phyloP scores from a whole-genome alignment of 148 eudicot genomes.

The Limonium bicolor region DNA sequence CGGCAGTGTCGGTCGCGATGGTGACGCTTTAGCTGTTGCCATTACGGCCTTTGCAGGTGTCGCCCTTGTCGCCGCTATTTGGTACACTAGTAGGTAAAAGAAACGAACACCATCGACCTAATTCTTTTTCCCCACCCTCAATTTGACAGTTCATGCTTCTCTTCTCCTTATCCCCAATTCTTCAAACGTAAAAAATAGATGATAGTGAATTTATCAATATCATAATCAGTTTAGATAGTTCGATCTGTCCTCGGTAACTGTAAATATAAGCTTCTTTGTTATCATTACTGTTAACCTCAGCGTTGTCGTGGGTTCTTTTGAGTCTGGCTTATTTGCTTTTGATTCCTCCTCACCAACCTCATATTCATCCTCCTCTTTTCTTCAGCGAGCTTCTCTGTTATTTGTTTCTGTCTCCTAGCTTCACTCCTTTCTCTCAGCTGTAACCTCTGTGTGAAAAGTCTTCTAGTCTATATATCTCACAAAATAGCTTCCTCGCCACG shows the following conservation, averaged over 20 bases:
- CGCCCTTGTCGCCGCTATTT: constrained; percentile 45
- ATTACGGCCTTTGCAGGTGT: constrained; percentile 56
- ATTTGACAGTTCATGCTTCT: constrained; percentile 10
- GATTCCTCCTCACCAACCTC: constrained; percentile 20
- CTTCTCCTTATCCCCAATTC: too few relatives aligned
- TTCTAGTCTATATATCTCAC: constrained; percentile 15
- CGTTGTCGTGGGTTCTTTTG: constrained; percentile 78
- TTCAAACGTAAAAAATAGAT: too few relatives aligned
- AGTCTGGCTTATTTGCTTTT: constrained; percentile 67
- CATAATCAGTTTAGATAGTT: too few relatives aligned
- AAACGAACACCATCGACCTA: background rate
- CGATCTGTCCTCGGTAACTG: too few relatives aligned
- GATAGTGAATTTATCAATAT: too few relatives aligned
- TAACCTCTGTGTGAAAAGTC: constrained; percentile 13
- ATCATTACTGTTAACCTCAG: constrained; percentile 31
- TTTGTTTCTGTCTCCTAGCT: constrained; percentile 5
- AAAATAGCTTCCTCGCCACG: background rate
- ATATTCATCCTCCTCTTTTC: constrained; percentile 11
- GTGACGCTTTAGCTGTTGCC: constrained; percentile 23
- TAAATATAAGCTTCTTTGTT: constrained; percentile 22
- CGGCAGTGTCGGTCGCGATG: constrained; percentile 15
- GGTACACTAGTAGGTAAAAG: constrained; percentile 42
- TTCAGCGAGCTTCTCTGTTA: constrained; percentile 58
- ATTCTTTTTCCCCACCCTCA: constrained; percentile 24
- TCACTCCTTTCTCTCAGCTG: constrained; percentile 4